Evolutionary conservation across 257 asterid species (phyloP), one percentile per base, ranked within the genome.

Genomic region (Jacaranda copaia): DNA sequence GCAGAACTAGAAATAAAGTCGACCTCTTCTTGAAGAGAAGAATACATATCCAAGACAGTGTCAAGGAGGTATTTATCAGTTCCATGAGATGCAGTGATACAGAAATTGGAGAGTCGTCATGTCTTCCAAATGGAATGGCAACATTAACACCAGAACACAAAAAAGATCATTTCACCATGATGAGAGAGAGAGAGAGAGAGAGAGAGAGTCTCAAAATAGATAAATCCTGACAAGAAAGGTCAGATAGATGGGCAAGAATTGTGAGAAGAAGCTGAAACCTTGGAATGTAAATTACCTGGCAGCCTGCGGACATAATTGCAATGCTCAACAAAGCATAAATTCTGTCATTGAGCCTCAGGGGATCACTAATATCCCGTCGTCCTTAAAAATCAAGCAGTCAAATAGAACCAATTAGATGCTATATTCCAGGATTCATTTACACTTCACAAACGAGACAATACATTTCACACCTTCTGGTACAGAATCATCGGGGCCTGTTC

Each of bases 51-150:
- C 91, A 91, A 83, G 40, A 96, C 73, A 69, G 96, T 87, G 74
- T 93, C 99, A 69, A 96, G 98, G 82, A 93, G 82, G 87, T 90
- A 91, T 77, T 96, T 96, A 87, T 96, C 99, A 78, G 77, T 64
- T 71, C 97, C 97, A 58, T 90, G 96, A 68, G 93, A 88, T 42
- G 97, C 96, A 79, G 86, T 43, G 99, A 96, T 43, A 93, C 76
- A 57, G 99, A 90, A 79, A 85, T 70, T 49, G 96, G 97, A 82
- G 64, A 82, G 68, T 86, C 92, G 66, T 88, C 94, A 56, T 91
- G 86, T 79, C 74, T 86, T 68, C 99, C 98, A 8, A 93, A 79
- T 58, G 99, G 99, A 83, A 91, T 72, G 59, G 94, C 72, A 20
- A 86, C 97, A 98, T 92, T 78, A 55, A 61, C 55, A 32, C 36